These are phyloP conservation scores for Plasmodium gallinaceum DNA, from an alignment of 169 alveolate species.

Conservation along the genomic window DNA sequence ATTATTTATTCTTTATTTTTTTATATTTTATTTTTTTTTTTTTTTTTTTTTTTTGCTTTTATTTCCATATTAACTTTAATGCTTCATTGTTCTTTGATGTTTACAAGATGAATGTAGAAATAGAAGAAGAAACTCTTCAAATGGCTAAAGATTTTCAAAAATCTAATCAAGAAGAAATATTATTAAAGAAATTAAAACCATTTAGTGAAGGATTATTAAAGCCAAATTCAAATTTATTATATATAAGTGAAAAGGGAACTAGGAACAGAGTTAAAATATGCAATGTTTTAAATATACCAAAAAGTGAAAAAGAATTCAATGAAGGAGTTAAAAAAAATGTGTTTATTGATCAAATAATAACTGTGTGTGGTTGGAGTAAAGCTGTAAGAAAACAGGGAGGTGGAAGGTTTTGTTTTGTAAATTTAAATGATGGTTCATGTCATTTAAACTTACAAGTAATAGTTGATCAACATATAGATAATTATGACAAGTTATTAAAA, in stretches of 20 bases:
- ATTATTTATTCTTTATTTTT: too few species aligned
- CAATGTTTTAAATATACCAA: slow-evolving; percentile 47
- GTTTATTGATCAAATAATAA: slow-evolving; percentile 82
- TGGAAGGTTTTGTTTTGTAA: slow-evolving; percentile 93
- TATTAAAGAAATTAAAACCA: slow-evolving; percentile 50
- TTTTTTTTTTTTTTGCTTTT: not conserved
- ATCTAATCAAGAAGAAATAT: slow-evolving; percentile 29
- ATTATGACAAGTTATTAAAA: slow-evolving; percentile 86
- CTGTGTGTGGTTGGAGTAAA: slow-evolving; percentile 97
- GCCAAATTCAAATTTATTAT: slow-evolving; percentile 24
- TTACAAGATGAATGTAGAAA: slow-evolving; percentile 32
- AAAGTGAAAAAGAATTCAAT: slow-evolving; percentile 49
- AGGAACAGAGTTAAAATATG: slow-evolving; percentile 44
- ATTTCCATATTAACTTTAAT: too few species aligned
- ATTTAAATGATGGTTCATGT: slow-evolving; percentile 96
- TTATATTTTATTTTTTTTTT: not conserved
- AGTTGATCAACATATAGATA: slow-evolving; percentile 89
- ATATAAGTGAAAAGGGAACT: slow-evolving; percentile 31
- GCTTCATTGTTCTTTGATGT: not conserved
- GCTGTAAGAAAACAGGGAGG: slow-evolving; percentile 95
- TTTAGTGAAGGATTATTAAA: slow-evolving; percentile 13
- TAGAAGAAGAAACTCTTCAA: slow-evolving; percentile 26
- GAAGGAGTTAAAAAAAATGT: slow-evolving; percentile 36
- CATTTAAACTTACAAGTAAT: slow-evolving; percentile 93
- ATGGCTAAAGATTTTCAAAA: slow-evolving; percentile 31